Base-by-base conservation (phyloP, 2,329 filamentous ascomycete genomes). In the Neoascochyta sp. region DNA sequence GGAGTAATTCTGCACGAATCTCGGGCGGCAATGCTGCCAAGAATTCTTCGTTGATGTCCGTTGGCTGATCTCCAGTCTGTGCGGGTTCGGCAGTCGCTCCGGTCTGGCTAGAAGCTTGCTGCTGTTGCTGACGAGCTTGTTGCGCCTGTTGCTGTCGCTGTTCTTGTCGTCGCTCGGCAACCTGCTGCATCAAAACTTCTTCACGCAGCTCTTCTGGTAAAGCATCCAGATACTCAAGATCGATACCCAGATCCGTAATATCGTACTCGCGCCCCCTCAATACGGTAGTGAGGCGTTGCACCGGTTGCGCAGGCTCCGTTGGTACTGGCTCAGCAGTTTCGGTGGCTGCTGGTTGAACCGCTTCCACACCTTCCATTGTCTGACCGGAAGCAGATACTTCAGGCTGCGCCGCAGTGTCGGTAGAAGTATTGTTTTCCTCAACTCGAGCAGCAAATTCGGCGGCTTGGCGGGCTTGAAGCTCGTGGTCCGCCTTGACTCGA, bases 151-250 rank as follows among this genome's bases (percentile, higher is more conserved):
- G 41, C 60, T 92, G 80, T 4, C 54, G 50, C 24, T 52, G 49
- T 31, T 57, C 54, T 30, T 44, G 41, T 27, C 90, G 80, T 45
- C 90, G 78, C 44, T 86, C 81, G 29, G 85, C 87, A 42, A 95
- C 77, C 36, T 94, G 88, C 41, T 89, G 81, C 60, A 93, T 87
- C 44, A 98, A 86, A 27, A 98, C 92, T 59, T 98, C 92, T 62
- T 96, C 90, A 24, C 92, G 78, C 56, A 96, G 81, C 39, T 98
- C 93, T 50, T 98, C 92, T 0, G 92, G 92, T n/a, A 98, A 69
- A n/a, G 90, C 93, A 36, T 92, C 86, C 5, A 98, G 77, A 63
- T 95, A 98, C 34, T 94, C 89, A 10, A 84, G 78, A 57, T 98
- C 92, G 49, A 98, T 96, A 27, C 90, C 89, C 40, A 98, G 74